Conservation (phyloP, 108 stramenopile species). For the Skeletonema potamos region DNA sequence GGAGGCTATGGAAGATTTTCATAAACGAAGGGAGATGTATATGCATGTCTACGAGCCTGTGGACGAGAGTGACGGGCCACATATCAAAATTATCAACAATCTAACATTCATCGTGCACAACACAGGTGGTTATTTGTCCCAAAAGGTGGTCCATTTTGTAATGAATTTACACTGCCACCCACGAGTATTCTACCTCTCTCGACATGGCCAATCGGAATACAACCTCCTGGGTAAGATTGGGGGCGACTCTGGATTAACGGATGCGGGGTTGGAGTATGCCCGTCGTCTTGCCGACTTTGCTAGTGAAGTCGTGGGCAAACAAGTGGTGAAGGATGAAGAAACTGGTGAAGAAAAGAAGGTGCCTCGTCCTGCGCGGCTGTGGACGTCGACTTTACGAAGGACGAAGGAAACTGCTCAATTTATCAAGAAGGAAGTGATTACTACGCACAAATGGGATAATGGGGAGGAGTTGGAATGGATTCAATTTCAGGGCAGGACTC, state of each 20-base stretch:
- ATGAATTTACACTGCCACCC: slow-evolving; percentile 91
- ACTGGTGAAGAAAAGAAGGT: slow-evolving; percentile 45
- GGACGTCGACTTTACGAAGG: slow-evolving; percentile 95
- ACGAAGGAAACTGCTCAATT: slow-evolving; percentile 95
- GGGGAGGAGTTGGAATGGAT: slow-evolving; percentile 82
- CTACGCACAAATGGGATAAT: slow-evolving; percentile 70
- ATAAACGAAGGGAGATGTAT: slow-evolving; percentile 83
- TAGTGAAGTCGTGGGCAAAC: slow-evolving; percentile 67
- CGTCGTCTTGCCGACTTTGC: slow-evolving; percentile 89
- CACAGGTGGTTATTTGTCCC: slow-evolving; percentile 84
- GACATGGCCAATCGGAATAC: slow-evolving; percentile 99
- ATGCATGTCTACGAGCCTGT: slow-evolving; percentile 86
- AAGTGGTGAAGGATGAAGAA: slow-evolving; percentile 40
- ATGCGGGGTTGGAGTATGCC: slow-evolving; percentile 90
- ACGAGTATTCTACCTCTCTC: slow-evolving; percentile 92
- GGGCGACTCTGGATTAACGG: slow-evolving; percentile 94
- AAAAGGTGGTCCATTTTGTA: slow-evolving; percentile 91
- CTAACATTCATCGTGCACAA: slow-evolving; percentile 84
- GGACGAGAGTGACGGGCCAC: slow-evolving; percentile 74
- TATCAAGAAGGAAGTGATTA: slow-evolving; percentile 64
- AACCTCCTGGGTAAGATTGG: slow-evolving; percentile 98
- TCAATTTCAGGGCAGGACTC: slow-evolving; percentile 76
- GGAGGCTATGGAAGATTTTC: slow-evolving; percentile 85
- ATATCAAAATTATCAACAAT: slow-evolving; percentile 87
- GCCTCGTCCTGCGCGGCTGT: slow-evolving; percentile 84